Evolutionary conservation across 2,329 filamentous ascomycete genomes (phyloP).

Genomic region (Fusarium drepaniforme): DNA sequence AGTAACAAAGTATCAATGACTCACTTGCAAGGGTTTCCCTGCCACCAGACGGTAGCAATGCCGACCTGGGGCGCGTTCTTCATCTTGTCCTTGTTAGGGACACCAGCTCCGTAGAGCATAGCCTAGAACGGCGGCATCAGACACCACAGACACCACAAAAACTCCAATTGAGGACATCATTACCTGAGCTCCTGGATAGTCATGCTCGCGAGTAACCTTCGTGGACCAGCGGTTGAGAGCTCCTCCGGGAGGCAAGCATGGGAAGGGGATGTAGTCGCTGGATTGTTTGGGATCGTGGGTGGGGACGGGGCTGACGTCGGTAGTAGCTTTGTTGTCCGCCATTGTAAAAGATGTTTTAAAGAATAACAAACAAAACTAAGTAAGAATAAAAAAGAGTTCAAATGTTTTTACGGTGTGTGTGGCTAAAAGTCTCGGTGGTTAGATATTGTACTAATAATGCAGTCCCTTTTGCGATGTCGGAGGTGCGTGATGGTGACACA

Average conservation of each 20-base stretch:
- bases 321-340: constrained; percentile 41
- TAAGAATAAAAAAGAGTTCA: neutral
- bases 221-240: constrained; percentile 88
- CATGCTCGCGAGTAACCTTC: constrained; percentile 84
- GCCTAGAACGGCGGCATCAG: constrained; percentile 64
- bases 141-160: neutral
- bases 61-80: constrained; percentile 92
- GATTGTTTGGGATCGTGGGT: constrained; percentile 59
- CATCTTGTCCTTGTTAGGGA: constrained; percentile 86
- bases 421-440: neutral
- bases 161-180: constrained; percentile 28
- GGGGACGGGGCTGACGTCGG: constrained; percentile 31
- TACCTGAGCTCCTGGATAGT: constrained; percentile 92
- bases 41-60: constrained; percentile 95
- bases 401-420: neutral
- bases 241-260: constrained; percentile 63
- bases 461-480: neutral
- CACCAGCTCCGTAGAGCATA: constrained; percentile 94
- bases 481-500: neutral
- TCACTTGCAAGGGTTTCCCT: constrained; percentile 96
- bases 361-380: neutral
- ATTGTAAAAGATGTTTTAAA: constrained; percentile 28
- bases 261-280: constrained; percentile 66
- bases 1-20: constrained; percentile 47
- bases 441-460: neutral